Conservation (phyloP, 2,329 filamentous ascomycete genomes). For the Ascochyta pisi region DNA sequence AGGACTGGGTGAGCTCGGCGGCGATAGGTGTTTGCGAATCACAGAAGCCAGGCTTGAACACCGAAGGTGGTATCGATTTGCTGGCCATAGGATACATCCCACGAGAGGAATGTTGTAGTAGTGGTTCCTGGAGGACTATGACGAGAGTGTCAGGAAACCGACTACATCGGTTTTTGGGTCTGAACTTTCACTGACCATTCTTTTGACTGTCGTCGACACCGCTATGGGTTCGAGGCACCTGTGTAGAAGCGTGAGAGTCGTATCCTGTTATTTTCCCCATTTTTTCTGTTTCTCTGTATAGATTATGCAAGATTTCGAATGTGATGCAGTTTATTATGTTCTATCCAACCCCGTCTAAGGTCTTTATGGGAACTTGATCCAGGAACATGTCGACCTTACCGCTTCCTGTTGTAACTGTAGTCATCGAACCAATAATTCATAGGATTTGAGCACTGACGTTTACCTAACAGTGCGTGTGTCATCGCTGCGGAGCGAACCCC, state of each 20-base stretch:
- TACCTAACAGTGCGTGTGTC: not conserved
- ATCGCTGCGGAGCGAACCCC: slow-evolving; percentile 3
- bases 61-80: slow-evolving; percentile 15
- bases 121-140: slow-evolving; percentile 17
- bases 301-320: too few species aligned
- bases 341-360: not conserved
- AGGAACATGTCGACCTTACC: not conserved
- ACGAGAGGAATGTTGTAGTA: slow-evolving; percentile 22
- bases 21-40: slow-evolving; percentile 19
- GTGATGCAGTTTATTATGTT: not conserved
- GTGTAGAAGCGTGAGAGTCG: slow-evolving; percentile 9
- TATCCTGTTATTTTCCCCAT: slow-evolving; percentile 17
- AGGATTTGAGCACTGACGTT: not conserved
- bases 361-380: not conserved
- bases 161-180: not conserved
- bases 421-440: slow-evolving; percentile 11
- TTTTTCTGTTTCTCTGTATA: not conserved
- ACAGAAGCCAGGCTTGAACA: slow-evolving; percentile 23
- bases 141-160: not conserved
- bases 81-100: slow-evolving; percentile 22
- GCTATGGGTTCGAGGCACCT: slow-evolving; percentile 13
- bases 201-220: slow-evolving; percentile 12
- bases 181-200: slow-evolving; percentile 5
- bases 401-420: slow-evolving; percentile 5
- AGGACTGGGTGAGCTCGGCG: slow-evolving; percentile 17